These are phyloP conservation scores for Lavandula angustifolia DNA, from an alignment of 257 asterid species.

Conservation along the genomic window DNA sequence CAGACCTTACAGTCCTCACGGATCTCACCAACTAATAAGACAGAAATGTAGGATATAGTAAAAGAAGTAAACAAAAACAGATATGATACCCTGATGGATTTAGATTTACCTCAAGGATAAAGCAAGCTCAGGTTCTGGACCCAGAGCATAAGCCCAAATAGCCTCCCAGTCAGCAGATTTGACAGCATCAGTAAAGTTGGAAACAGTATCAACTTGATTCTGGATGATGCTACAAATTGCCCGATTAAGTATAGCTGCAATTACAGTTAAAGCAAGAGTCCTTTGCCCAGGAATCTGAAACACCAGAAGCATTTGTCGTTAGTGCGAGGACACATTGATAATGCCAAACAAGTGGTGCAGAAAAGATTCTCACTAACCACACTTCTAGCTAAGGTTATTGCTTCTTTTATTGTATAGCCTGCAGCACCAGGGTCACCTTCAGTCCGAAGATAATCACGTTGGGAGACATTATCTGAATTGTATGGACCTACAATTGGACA, in stretches of 20 bases:
- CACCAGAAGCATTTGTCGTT: slow-evolving; percentile 33
- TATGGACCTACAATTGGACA: neutral
- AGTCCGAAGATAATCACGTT: slow-evolving; percentile 87
- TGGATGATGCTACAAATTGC: slow-evolving; percentile 51
- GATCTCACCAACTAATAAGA: neutral
- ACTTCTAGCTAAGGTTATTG: slow-evolving; percentile 80
- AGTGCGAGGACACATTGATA: slow-evolving; percentile 27
- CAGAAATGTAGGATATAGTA: neutral
- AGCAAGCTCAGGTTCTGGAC: slow-evolving; percentile 98
- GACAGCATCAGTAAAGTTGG: slow-evolving; percentile 36
- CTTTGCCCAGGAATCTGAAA: slow-evolving; percentile 92
- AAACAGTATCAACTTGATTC: slow-evolving; percentile 44
- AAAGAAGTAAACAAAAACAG: slow-evolving; percentile 21
- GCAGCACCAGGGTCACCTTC: slow-evolving; percentile 97
- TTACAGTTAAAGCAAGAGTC: slow-evolving; percentile 73
- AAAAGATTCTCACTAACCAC: slow-evolving; percentile 59
- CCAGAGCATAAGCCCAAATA: slow-evolving; percentile 95
- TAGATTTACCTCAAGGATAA: slow-evolving; percentile 63
- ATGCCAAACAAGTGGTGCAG: slow-evolving; percentile 26
- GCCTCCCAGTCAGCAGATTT: slow-evolving; percentile 82
- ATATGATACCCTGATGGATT: slow-evolving; percentile 5
- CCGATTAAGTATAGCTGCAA: slow-evolving; percentile 67
- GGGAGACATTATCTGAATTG: slow-evolving; percentile 54
- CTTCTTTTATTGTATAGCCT: slow-evolving; percentile 93
- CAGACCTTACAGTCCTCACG: neutral